phyloP scores from a whole-genome alignment of 1,139 yeast species.

The Yamadazyma jaroonii region DNA sequence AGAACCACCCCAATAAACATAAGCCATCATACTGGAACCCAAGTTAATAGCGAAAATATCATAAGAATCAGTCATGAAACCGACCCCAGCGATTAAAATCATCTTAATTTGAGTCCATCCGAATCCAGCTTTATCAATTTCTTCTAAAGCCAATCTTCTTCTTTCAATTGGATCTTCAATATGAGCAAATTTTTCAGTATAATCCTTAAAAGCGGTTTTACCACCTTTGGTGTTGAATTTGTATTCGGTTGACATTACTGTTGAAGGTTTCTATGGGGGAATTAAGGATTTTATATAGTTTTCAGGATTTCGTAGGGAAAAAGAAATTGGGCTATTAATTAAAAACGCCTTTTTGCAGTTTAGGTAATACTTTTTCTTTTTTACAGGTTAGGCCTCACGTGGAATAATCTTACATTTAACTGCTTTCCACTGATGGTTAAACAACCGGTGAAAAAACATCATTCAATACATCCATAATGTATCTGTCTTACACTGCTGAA shows the following conservation, averaged over 20 bases:
- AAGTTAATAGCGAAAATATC: slow-evolving; percentile 88
- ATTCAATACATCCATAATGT: no score
- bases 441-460: no score
- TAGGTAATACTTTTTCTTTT: not conserved
- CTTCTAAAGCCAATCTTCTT: slow-evolving; percentile 84
- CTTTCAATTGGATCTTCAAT: slow-evolving; percentile 86
- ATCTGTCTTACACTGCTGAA: no score
- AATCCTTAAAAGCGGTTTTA: slow-evolving; percentile 88
- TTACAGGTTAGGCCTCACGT: no score
- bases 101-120: slow-evolving; percentile 90
- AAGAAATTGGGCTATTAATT: not conserved
- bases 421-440: no score
- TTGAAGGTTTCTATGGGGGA: not conserved
- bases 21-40: slow-evolving; percentile 71
- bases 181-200: slow-evolving; percentile 77
- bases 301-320: not conserved
- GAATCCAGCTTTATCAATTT: slow-evolving; percentile 79
- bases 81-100: slow-evolving; percentile 89
- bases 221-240: slow-evolving; percentile 53
- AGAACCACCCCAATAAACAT: slow-evolving; percentile 62
- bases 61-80: slow-evolving; percentile 89
- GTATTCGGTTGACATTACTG: slow-evolving; percentile 10
- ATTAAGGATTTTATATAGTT: not conserved
- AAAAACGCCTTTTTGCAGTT: slow-evolving; percentile 1
- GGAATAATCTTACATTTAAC: no score